These are phyloP conservation scores for Thinopyrum obtusiflorum DNA, from an alignment of 202 grass and related monocot genomes.

Conservation along the genomic window DNA sequence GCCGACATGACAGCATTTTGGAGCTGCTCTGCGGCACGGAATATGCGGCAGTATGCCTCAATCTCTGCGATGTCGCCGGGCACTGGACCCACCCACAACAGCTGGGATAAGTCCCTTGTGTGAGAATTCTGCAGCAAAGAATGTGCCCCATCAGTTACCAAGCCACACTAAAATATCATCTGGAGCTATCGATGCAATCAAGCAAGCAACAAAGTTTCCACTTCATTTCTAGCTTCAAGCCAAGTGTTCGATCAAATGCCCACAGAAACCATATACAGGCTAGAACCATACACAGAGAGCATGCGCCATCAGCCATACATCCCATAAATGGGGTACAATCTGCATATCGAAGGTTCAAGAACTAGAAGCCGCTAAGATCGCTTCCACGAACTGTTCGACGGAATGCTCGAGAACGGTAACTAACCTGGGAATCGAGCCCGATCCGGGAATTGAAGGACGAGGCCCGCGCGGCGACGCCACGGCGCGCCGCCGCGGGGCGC, in stretches of 20 bases:
- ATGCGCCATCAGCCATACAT: background rate
- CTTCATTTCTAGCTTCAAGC: background rate
- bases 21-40: slow-evolving; percentile 82
- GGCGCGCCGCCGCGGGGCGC: slow-evolving; percentile 20
- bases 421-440: slow-evolving; percentile 89
- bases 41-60: slow-evolving; percentile 91
- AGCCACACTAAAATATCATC: background rate
- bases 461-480: slow-evolving; percentile 51
- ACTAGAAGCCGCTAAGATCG: background rate
- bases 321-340: background rate
- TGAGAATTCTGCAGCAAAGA: slow-evolving; percentile 57
- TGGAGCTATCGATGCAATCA: background rate
- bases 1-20: slow-evolving; percentile 75
- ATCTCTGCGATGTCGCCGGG: slow-evolving; percentile 88
- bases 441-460: slow-evolving; percentile 62
- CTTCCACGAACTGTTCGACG: slow-evolving; percentile 29
- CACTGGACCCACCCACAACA: slow-evolving; percentile 73
- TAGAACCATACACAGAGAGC: background rate
- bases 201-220: slow-evolving; percentile 29
- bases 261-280: background rate
- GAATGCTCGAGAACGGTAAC: slow-evolving; percentile 31
- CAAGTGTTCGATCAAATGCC: background rate
- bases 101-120: slow-evolving; percentile 68
- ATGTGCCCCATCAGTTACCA: background rate
- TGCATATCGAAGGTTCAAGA: background rate